Evolutionary conservation across 108 stramenopile genomes (phyloP).

Genomic region (Stephanodiscus minutulus): DNA sequence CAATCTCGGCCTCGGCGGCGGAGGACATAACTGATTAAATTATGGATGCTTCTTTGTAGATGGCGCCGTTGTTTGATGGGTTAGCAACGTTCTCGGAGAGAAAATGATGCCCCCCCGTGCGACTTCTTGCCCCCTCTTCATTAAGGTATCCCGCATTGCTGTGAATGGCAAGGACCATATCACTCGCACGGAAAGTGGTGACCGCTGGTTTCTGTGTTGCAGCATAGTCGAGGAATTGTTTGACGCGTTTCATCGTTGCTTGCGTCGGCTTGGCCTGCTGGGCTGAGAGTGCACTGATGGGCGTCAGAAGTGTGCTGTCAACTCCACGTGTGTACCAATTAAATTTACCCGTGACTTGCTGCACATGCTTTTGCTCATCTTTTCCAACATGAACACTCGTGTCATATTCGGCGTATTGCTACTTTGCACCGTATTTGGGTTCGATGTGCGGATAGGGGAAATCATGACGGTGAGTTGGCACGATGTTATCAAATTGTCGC

Average conservation of each 20-base stretch:
- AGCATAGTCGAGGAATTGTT: conserved; percentile 46
- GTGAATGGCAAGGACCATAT: conserved; percentile 40
- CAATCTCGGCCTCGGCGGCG: conserved; percentile 46
- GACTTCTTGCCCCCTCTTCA: conserved; percentile 35
- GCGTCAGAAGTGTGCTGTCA: conserved; percentile 33
- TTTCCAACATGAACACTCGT: conserved; percentile 12
- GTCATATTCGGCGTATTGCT: conserved; percentile 32
- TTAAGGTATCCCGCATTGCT: conserved; percentile 44
- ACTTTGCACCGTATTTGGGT: conserved; percentile 42
- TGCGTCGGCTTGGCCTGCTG: conserved; percentile 24
- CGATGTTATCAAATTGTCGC: no score
- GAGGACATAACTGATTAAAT: conserved; percentile 26
- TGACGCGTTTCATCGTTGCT: conserved; percentile 10
- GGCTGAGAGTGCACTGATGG: conserved; percentile 23
- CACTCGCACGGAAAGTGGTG: conserved; percentile 34
- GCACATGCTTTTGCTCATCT: conserved; percentile 24
- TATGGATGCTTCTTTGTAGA: conserved; percentile 12
- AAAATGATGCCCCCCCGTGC: conserved; percentile 44
- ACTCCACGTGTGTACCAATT: conserved; percentile 49
- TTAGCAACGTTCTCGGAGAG: conserved; percentile 9
- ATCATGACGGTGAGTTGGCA: no score
- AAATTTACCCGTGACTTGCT: conserved; percentile 41
- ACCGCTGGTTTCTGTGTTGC: conserved; percentile 48
- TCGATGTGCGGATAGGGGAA: not conserved
- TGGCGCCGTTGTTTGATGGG: conserved; percentile 25